Evolutionary conservation across 495 filamentous ascomycete species (phyloP), one percentile per base, ranked within the genome.

Genomic region (Aspergillus leporis): DNA sequence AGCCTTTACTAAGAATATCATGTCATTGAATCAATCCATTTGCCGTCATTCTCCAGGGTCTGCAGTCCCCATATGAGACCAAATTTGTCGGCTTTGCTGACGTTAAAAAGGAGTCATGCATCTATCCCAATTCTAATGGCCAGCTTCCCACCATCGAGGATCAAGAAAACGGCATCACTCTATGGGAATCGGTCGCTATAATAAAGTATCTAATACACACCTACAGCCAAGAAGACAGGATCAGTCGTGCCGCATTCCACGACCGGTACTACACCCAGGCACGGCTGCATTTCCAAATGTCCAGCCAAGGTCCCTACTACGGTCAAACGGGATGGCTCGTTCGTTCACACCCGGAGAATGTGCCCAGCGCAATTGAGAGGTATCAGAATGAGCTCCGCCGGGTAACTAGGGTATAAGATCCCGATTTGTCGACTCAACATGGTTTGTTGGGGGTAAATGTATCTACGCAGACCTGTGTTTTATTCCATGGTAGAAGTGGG

Each of bases 381-480:
- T 85, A 83, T 61, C 56, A 46, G 10, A 75, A 74, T 47, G 78
- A 84, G 66, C 65, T 77, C 18, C 60, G 70, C 25, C 79, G 83
- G n/a, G 64, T 83, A 1, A 58, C 74, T 22, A 64, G 72, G 14
- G 77, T 84, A 23, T 61, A 85, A 5, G 73, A 85, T 5, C 53
- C 51, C 6, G 61, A 57, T 3, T 68, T 85, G 2, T 34, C 61
- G 10, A 61, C 58, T 23, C 71, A 67, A 48, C 65, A 1, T 86
- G 69, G 56, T 75, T 85, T 0, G 79, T 85, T 1, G 81, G 82
- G 14, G 73, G 80, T 53, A 85, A 83, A 57, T 68, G 63, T 54
- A 76, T 72, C 8, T 81, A 75, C 58, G 77, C 71, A 21, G 83
- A 84, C 58, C 52, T 83, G 36, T 60, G 69, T 14, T 85, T 83